Percentiles rank a stretch among this genome's conserved stretches.
phyloP scores from a whole-genome alignment of 176 grass and related monocot genomes.

The Hyparrhenia diplandra region DNA sequence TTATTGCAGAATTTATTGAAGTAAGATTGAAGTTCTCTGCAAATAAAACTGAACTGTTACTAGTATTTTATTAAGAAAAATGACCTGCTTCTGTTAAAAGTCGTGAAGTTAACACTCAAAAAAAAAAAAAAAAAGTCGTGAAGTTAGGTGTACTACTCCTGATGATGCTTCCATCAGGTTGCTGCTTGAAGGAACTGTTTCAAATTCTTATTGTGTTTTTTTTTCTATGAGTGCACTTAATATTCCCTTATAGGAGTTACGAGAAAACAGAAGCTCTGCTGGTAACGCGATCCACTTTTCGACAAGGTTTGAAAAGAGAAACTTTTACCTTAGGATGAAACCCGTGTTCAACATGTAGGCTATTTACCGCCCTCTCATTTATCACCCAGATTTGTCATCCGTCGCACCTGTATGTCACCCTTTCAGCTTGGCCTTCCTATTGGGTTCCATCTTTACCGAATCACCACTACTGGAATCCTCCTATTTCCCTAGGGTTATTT shows the following conservation, averaged over 20 bases:
- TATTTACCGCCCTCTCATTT: neutral
- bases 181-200: neutral
- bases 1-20: neutral
- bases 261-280: neutral
- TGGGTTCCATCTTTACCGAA: neutral
- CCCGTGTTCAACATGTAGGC: neutral
- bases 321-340: neutral
- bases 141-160: neutral
- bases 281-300: neutral
- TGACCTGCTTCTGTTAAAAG: neutral
- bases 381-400: neutral
- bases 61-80: neutral
- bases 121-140: neutral
- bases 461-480: too few species aligned
- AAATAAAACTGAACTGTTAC: neutral
- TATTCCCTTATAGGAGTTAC: neutral
- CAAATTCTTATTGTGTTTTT: neutral
- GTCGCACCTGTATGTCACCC: neutral
- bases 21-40: neutral
- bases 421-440: neutral
- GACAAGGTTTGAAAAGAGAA: neutral
- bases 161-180: neutral
- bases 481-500: too few species aligned
- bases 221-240: neutral
- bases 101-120: neutral